Base-by-base conservation (phyloP, 2,329 filamentous ascomycete genomes). In the Ceratocystis diversiconidia region DNA sequence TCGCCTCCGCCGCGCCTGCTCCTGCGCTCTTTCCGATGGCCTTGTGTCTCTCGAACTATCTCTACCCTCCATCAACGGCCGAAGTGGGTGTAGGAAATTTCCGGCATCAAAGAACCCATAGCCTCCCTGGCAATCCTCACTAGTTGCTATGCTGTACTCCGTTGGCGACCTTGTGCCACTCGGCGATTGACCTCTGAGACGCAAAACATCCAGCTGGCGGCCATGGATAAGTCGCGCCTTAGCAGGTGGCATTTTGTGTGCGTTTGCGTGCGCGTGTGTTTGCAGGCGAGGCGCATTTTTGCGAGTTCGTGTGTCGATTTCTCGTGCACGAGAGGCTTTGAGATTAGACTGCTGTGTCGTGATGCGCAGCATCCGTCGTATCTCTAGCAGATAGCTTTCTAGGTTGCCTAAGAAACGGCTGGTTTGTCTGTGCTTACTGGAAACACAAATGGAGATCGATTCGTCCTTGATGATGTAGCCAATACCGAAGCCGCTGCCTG, bases 381-480 rank as follows among this genome's bases (percentile, higher is more conserved):
- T 90, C 74, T 99, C 94, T 12, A 95, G 79, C 62, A 97, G 82
- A 74, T 97, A 99, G 68, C 84, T 87, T 74, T 97, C 94, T 1
- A 97, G 78, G 0, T 90, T 89, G 71, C 95, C 90, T 68, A 97
- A 85, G 72, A 94, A 95, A 5, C 94, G 86, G 70, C 85, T 85
- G 0, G 94, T 99, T 77, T 99, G 94, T 50, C 94, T 80, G 74
- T 99, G 94, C 76, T 96, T 96, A 72, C 88, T 94, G 15, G 87
- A 89, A 0, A 92, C 91, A 74, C 94, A 97, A 68, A 99, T 92
- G 60, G 87, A 90, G 68, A 70, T 69, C 44, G 66, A 63, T 63
- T 94, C 89, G 70, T 95, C 90, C 76, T 99, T 99, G 82, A 99
- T 96, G 72, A 99, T 97, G 77, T 99, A 99, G 1, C 94, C 94